Percentiles rank a stretch among this genome's conserved stretches.
These are phyloP conservation scores for Fusarium tupiense DNA, from an alignment of 2,329 filamentous ascomycete species.

Conservation along the genomic window DNA sequence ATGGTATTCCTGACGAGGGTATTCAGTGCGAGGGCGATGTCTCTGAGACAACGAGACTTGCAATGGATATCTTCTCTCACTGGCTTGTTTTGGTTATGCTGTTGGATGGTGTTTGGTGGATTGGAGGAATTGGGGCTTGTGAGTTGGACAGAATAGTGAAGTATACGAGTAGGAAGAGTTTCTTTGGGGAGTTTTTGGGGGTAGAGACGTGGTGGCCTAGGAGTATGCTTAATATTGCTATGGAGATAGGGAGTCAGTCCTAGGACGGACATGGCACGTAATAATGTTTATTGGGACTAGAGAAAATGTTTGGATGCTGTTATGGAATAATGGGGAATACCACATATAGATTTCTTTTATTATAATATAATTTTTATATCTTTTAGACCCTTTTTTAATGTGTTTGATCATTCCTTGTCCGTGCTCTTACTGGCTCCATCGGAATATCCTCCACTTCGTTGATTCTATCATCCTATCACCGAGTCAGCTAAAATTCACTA, in stretches of 20 bases:
- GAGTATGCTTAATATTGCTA: slow-evolving; percentile 45
- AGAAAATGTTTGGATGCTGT: rapidly evolving
- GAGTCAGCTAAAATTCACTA: rapidly evolving
- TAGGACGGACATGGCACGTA: rapidly evolving
- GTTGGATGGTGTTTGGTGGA: slow-evolving; percentile 54
- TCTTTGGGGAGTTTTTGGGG: slow-evolving; percentile 1
- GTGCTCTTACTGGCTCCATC: not conserved
- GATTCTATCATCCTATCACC: not conserved
- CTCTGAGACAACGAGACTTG: slow-evolving; percentile 37
- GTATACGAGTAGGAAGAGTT: slow-evolving; percentile 13
- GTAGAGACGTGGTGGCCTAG: slow-evolving; percentile 48
- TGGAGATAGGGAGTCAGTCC: slow-evolving; percentile 4
- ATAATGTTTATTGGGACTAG: not conserved
- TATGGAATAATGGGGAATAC: not conserved
- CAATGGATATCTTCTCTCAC: slow-evolving; percentile 51
- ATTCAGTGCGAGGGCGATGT: not conserved
- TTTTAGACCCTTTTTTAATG: not conserved
- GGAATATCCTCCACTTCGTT: not conserved
- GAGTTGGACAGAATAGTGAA: slow-evolving; percentile 45
- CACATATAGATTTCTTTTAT: not conserved
- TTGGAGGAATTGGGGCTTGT: slow-evolving; percentile 48
- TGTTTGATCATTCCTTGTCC: not conserved
- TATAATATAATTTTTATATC: not conserved
- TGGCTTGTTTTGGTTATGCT: slow-evolving; percentile 52
- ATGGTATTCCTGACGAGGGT: not conserved